Conservation (phyloP, 2,329 filamentous ascomycete species). For the Venturiaceae sp. region DNA sequence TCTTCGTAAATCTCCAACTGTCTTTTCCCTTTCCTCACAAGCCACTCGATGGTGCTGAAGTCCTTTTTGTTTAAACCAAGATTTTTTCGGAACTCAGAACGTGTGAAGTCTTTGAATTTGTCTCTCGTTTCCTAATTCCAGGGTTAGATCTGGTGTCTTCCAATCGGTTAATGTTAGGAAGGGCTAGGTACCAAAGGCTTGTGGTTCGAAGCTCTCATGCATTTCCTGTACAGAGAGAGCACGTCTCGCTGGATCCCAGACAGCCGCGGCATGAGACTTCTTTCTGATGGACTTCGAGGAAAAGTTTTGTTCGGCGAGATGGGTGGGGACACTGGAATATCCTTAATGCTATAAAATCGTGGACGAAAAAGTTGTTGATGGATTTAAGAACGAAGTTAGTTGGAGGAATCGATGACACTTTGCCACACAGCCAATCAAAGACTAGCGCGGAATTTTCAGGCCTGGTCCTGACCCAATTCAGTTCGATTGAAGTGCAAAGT, state of each 20-base stretch:
- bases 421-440: background rate
- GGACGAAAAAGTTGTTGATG: background rate
- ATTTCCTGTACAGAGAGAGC: constrained; percentile 74
- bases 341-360: background rate
- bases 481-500: no score
- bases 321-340: background rate
- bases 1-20: constrained; percentile 78
- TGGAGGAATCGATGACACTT: background rate
- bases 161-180: constrained; percentile 22
- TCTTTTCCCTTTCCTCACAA: constrained; percentile 69
- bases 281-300: background rate
- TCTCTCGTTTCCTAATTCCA: constrained; percentile 40
- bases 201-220: constrained; percentile 67
- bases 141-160: constrained; percentile 11
- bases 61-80: constrained; percentile 67
- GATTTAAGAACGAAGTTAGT: background rate
- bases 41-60: constrained; percentile 75
- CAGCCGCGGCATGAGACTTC: constrained; percentile 38
- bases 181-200: constrained; percentile 59
- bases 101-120: constrained; percentile 54
- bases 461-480: no score
- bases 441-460: background rate
- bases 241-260: constrained; percentile 91
- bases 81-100: constrained; percentile 68
- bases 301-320: background rate